Evolutionary conservation across 768 basidiomycete genomes (phyloP).

Genomic region (Pleurotus ostreatus): DNA sequence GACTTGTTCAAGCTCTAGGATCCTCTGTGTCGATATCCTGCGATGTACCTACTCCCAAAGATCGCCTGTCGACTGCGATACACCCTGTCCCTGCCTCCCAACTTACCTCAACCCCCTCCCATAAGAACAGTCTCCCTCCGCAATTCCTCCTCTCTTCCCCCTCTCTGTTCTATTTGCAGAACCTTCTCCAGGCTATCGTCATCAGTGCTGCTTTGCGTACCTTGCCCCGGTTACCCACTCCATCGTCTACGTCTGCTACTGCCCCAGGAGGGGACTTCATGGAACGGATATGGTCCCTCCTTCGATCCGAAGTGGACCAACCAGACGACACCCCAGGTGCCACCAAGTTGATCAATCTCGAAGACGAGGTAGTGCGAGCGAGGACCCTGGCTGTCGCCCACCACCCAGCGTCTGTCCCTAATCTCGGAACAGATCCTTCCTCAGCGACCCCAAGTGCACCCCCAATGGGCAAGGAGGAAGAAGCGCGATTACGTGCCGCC

Average conservation of each 20-base stretch:
- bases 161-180: conserved; percentile 55
- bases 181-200: conserved; percentile 66
- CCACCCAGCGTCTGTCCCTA: background rate
- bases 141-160: conserved; percentile 60
- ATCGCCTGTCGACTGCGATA: conserved; percentile 7
- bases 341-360: conserved; percentile 64
- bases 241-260: conserved; percentile 7
- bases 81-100: background rate
- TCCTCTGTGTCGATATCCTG: conserved; percentile 37
- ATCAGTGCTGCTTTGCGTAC: conserved; percentile 58
- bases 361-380: conserved; percentile 67
- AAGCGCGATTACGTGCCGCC: conserved; percentile 48
- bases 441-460: conserved; percentile 1
- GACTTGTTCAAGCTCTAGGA: conserved; percentile 42
- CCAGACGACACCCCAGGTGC: conserved; percentile 19
- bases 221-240: conserved; percentile 41
- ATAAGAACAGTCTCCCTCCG: conserved; percentile 54
- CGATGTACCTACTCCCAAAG: conserved; percentile 22
- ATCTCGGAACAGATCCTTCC: conserved; percentile 1
- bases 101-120: background rate
- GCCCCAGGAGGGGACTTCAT: conserved; percentile 37
- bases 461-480: conserved; percentile 35
- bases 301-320: conserved; percentile 52
- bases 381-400: conserved; percentile 24
- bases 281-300: conserved; percentile 61